These are phyloP conservation scores for Metschnikowia drakensbergensis DNA, from an alignment of 805 yeast genomes.

Conservation along the genomic window DNA sequence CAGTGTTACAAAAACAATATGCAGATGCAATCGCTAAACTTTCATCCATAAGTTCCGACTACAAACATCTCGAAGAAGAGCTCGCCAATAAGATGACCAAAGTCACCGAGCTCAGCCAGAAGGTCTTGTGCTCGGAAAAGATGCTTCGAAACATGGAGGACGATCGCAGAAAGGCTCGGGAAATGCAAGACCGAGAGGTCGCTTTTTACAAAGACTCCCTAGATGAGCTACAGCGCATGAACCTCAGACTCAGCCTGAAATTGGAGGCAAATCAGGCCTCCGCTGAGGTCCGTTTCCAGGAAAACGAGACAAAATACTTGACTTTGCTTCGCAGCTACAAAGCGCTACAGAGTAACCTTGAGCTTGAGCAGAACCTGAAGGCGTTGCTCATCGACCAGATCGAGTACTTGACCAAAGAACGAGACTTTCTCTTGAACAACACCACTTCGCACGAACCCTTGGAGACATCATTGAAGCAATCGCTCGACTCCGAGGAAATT, in stretches of 20 bases:
- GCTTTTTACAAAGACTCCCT: constrained; percentile 30
- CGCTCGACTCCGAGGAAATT: background rate
- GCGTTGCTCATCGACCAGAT: constrained; percentile 52
- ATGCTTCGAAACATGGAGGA: constrained; percentile 26
- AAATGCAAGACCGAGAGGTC: constrained; percentile 29
- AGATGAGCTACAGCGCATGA: constrained; percentile 27
- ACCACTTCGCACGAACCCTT: constrained; percentile 3
- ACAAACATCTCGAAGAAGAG: constrained; percentile 31
- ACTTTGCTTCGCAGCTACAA: constrained; percentile 33
- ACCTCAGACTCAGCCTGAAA: constrained; percentile 17
- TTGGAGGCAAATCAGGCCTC: constrained; percentile 13
- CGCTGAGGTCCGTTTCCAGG: constrained; percentile 6
- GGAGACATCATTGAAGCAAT: constrained; percentile 1
- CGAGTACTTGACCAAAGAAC: constrained; percentile 43
- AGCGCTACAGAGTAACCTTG: constrained; percentile 47
- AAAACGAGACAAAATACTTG: constrained; percentile 23
- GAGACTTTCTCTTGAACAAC: constrained; percentile 14
- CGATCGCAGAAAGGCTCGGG: constrained; percentile 26
- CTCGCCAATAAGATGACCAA: constrained; percentile 21
- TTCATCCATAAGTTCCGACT: constrained; percentile 24
- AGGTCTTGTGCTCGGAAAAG: constrained; percentile 25
- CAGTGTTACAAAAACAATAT: constrained; percentile 23
- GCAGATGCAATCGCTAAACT: constrained; percentile 31
- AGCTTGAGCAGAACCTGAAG: constrained; percentile 51
- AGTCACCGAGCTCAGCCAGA: constrained; percentile 28